Evolutionary conservation across 345 rosid genomes (phyloP).

Genomic region (Rubroshorea leprosula): DNA sequence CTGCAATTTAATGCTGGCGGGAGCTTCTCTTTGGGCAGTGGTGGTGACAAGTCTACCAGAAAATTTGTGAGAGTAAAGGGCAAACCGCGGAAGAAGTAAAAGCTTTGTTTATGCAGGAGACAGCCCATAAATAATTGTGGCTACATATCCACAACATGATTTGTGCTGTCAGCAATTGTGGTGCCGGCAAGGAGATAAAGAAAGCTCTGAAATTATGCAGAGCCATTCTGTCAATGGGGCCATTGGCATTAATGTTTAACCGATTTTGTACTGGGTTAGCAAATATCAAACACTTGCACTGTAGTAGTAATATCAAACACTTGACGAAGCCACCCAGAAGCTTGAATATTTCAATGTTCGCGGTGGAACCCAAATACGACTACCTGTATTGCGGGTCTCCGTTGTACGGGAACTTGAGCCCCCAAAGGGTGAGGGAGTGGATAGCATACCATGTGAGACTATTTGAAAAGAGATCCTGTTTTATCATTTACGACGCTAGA

Average conservation of each 20-base stretch:
- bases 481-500: too few species aligned
- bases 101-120: background rate
- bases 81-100: conserved; percentile 47
- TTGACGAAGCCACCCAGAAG: too few species aligned
- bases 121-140: conserved; percentile 19
- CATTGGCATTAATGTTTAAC: background rate
- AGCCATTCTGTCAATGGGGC: background rate
- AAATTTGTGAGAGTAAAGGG: conserved; percentile 42
- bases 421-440: too few species aligned
- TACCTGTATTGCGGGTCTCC: too few species aligned
- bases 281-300: background rate
- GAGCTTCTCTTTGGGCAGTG: conserved; percentile 74
- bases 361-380: too few species aligned
- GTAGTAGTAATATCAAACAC: background rate
- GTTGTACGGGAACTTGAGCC: too few species aligned
- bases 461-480: too few species aligned
- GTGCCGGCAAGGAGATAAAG: conserved; percentile 10
- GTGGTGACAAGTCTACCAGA: conserved; percentile 69
- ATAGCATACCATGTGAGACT: too few species aligned
- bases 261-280: background rate
- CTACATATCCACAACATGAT: conserved; percentile 2
- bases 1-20: conserved; percentile 60
- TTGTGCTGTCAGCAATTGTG: conserved; percentile 1
- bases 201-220: background rate
- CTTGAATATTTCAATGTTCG: too few species aligned